Evolutionary conservation across 805 yeast species (phyloP).

Genomic region (Teunomyces kruisii): DNA sequence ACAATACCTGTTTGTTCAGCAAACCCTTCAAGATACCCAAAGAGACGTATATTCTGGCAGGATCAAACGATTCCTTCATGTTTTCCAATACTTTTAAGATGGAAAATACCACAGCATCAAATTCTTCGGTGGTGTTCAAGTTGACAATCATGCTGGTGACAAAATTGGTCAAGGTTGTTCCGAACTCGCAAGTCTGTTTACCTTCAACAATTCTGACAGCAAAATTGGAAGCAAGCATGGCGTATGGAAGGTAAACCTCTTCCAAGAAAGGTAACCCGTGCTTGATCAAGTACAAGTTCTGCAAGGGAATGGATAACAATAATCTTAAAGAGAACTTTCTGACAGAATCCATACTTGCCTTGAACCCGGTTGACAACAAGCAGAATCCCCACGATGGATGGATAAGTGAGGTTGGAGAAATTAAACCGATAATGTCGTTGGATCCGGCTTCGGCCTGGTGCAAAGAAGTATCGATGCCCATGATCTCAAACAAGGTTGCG

Average conservation of each 20-base stretch:
- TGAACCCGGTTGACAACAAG: conserved; percentile 72
- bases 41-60: conserved; percentile 62
- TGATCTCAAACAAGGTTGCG: conserved; percentile 72
- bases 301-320: conserved; percentile 50
- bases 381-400: conserved; percentile 72
- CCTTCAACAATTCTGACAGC: conserved; percentile 32
- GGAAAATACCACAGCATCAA: conserved; percentile 22
- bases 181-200: conserved; percentile 54
- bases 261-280: conserved; percentile 44
- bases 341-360: conserved; percentile 75
- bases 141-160: conserved; percentile 36
- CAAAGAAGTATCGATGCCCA: conserved; percentile 80
- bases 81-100: conserved; percentile 47
- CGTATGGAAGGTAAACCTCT: conserved; percentile 53
- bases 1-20: conserved; percentile 22
- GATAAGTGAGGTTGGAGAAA: conserved; percentile 51
- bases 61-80: conserved; percentile 58
- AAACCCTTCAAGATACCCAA: conserved; percentile 61
- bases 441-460: conserved; percentile 83
- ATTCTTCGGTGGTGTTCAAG: conserved; percentile 24
- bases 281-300: conserved; percentile 39
- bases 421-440: conserved; percentile 55
- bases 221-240: conserved; percentile 65
- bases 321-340: conserved; percentile 60
- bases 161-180: conserved; percentile 49